Base-by-base conservation (phyloP, 164 flowering plant species). In the Vitis rotundifolia region DNA sequence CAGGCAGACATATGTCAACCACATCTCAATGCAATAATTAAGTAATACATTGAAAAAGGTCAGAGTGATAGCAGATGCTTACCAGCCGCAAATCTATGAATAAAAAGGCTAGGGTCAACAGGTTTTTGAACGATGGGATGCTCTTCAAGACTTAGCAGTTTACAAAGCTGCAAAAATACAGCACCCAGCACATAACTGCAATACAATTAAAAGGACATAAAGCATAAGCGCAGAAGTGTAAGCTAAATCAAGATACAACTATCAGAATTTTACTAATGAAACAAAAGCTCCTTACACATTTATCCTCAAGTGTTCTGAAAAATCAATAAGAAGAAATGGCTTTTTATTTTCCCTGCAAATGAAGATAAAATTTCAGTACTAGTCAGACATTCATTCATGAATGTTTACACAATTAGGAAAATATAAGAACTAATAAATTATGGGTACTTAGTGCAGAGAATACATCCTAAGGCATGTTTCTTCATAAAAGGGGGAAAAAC, bases 91-190 rank as follows among this genome's bases (percentile, higher is more conserved):
- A 86, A 95, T 68, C 85, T 80, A 73, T 83, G 86, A 56, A 95
- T 89, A 73, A 90, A 95, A 68, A 93, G 90, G 63, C 97, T 87
- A 53, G 98, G 99, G 83, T 95, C 99, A 74, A 91, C 87, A 78
- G 88, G 93, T 70, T 88, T 95, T 63, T 83, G 90, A 60, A 87
- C 77, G 73, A 89, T 77, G 2, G 85, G 83, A 73, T 87, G 87
- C 63, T 90, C 92, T 55, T 73, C 77, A 72, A 95, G 90, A 73
- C 87, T 85, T 50, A 95, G 73, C 49, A 84, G 69, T 79, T 86
- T 71, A 74, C 97, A 90, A 59, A 95, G 99, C 85, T 90, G 93
- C 83, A 95, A 81, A 83, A 88, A 95, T 49, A 93, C 97, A 73
- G 92, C 94, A 54, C 99, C 99, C 64, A 95, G 81, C 70, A 88